phyloP scores from a whole-genome alignment of 352 stramenopile genomes.

The Globisporangium uncinulatum region DNA sequence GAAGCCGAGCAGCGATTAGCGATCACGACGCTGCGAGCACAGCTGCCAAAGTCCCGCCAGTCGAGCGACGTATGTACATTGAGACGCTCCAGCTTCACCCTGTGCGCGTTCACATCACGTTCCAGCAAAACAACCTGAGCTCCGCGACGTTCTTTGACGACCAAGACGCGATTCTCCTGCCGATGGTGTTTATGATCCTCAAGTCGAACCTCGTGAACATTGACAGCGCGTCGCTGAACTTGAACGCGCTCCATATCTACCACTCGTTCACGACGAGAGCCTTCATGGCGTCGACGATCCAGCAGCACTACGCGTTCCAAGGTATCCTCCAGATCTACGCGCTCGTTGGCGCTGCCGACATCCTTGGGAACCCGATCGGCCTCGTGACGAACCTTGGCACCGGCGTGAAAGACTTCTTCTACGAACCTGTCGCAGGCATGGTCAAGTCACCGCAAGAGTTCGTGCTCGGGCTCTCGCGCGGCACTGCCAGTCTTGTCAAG shows the following conservation, averaged over 20 bases:
- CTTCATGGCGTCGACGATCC: conserved; percentile 69
- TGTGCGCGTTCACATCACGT: conserved; percentile 73
- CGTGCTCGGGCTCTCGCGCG: conserved; percentile 80
- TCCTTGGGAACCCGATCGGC: conserved; percentile 88
- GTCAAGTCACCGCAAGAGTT: conserved; percentile 87
- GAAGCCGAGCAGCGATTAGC: background rate
- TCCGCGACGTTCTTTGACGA: conserved; percentile 36
- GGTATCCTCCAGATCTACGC: conserved; percentile 80
- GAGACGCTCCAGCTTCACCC: conserved; percentile 80
- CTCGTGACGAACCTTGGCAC: conserved; percentile 85
- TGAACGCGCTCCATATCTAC: conserved; percentile 81
- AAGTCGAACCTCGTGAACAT: conserved; percentile 72
- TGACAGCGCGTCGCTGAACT: conserved; percentile 67
- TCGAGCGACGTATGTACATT: conserved; percentile 76
- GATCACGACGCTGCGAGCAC: conserved; percentile 5
- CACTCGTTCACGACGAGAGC: conserved; percentile 68
- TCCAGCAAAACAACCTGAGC: conserved; percentile 56
- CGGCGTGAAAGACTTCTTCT: conserved; percentile 90
- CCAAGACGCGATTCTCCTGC: conserved; percentile 37
- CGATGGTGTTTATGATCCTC: conserved; percentile 51
- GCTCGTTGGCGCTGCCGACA: conserved; percentile 61
- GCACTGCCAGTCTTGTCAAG: conserved; percentile 85
- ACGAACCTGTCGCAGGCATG: conserved; percentile 83
- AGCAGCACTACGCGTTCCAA: conserved; percentile 80
- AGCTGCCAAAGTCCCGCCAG: conserved; percentile 17